Evolutionary conservation across 2,329 filamentous ascomycete genomes (phyloP), one percentile per base, ranked within the genome.

Genomic region (Hypomyces perniciosus): DNA sequence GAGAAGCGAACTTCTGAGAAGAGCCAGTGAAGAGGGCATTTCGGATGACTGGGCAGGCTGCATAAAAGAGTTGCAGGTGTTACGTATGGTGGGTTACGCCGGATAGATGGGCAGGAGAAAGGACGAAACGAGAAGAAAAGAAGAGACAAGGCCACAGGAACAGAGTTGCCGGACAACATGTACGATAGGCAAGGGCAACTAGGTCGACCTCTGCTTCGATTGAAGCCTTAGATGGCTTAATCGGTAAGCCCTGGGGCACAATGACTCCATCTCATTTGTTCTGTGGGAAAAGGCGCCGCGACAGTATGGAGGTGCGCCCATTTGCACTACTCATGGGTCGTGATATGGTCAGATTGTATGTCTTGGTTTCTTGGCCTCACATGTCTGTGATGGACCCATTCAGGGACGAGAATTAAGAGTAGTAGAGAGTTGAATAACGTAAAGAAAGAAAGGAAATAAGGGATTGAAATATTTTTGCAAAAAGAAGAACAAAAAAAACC

Each of bases 1-100:
- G 72, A 74, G 60, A 68, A 80, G 68, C 78, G 79, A 53, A 76
- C 76, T 50, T 69, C 64, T 47, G 62, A 66, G 53, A 65, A 67
- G 59, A 56, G 59, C 54, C 48, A 59, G 53, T 62, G 63, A 58
- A 56, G 34, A 46, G 8, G 44, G 37, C 38, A 30, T 37, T 12
- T 20, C 28, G 28, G 28, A 20, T 31, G 35, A 6, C 13, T 13
- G 10, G 37, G 34, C 20, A 8, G 29, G 43, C 29, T 37, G 26
- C 43, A 31, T 34, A 45, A 48, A 53, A 42, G 46, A 48, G 37
- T 10, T 42, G 44, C 20, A 20, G 20, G 20, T 20, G 20, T 20
- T 20, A 20, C 20, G 20, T 20, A 20, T 20, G 20, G 48, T 44
- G 48, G 46, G 40, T 28, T 37, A 31, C 43, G 33, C n/a, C 13